phyloP scores from a whole-genome alignment of 306 rosid genomes.

The Cicer yamashitae region DNA sequence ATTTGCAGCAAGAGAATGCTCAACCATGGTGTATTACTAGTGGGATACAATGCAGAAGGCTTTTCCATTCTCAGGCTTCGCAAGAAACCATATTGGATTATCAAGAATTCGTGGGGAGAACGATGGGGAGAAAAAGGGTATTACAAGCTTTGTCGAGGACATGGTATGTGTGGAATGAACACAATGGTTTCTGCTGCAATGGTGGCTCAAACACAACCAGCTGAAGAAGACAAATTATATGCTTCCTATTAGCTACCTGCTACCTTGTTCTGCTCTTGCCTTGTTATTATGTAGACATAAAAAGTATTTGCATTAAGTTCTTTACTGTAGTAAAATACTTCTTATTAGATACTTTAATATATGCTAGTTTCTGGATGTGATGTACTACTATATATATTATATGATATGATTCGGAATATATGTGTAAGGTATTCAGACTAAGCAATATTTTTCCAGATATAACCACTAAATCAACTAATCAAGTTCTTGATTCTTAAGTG shows the following conservation, averaged over 20 bases:
- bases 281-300: conserved; percentile 7
- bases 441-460: not conserved
- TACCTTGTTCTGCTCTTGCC: conserved; percentile 14
- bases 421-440: not conserved
- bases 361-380: not conserved
- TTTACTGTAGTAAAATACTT: not conserved
- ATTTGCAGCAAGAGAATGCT: conserved; percentile 71
- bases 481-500: too few relatives aligned
- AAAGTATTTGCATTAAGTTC: conserved; percentile 10
- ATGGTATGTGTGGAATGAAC: conserved; percentile 80
- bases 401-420: not conserved
- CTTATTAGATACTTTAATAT: not conserved
- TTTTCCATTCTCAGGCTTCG: conserved; percentile 72
- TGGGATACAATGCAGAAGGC: conserved; percentile 73
- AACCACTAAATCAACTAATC: too few relatives aligned
- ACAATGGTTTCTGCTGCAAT: conserved; percentile 82
- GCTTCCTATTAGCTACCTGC: conserved; percentile 45
- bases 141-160: conserved; percentile 72
- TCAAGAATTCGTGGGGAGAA: conserved; percentile 88
- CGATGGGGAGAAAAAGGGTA: conserved; percentile 82
- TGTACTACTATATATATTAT: not conserved
- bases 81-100: conserved; percentile 77
- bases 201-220: conserved; percentile 45
- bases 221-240: not conserved
- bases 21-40: conserved; percentile 82